phyloP scores from a whole-genome alignment of 805 yeast species.

The Nakazawaea anatomiae region DNA sequence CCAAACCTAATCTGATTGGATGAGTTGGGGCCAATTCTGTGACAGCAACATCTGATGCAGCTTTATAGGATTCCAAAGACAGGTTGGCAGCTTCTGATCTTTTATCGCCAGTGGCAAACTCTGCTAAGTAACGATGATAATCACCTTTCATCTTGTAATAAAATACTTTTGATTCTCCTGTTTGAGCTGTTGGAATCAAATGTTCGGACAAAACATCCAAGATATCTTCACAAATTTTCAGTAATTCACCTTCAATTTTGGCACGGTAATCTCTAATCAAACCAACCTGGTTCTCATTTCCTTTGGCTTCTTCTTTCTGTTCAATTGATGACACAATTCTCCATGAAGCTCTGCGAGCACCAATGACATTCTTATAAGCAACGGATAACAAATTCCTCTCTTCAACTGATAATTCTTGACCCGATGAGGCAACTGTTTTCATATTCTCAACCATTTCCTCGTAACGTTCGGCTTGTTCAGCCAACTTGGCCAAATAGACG shows the following conservation, averaged over 20 bases:
- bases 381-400: slow-evolving; percentile 96
- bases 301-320: slow-evolving; percentile 96
- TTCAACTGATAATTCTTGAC: slow-evolving; percentile 93
- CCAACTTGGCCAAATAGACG: slow-evolving; percentile 95
- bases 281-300: slow-evolving; percentile 83
- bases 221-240: slow-evolving; percentile 92
- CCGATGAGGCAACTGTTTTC: slow-evolving; percentile 95
- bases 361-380: slow-evolving; percentile 97
- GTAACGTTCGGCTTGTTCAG: slow-evolving; percentile 99
- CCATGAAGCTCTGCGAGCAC: slow-evolving; percentile 99
- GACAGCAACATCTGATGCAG: slow-evolving; percentile 95
- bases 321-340: slow-evolving; percentile 97
- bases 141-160: slow-evolving; percentile 99
- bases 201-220: slow-evolving; percentile 81
- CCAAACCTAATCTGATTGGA: slow-evolving; percentile 96
- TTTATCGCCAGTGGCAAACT: slow-evolving; percentile 86
- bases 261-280: slow-evolving; percentile 92
- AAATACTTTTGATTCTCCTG: slow-evolving; percentile 97
- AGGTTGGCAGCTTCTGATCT: slow-evolving; percentile 89
- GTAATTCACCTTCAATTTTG: slow-evolving; percentile 88
- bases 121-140: slow-evolving; percentile 98
- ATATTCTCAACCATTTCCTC: slow-evolving; percentile 99
- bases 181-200: slow-evolving; percentile 88
- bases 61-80: slow-evolving; percentile 89
- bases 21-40: slow-evolving; percentile 98